These are phyloP conservation scores for Physcomitrellopsis africana DNA, from an alignment of 225 moss, liverwort and hornwort genomes.

Conservation along the genomic window DNA sequence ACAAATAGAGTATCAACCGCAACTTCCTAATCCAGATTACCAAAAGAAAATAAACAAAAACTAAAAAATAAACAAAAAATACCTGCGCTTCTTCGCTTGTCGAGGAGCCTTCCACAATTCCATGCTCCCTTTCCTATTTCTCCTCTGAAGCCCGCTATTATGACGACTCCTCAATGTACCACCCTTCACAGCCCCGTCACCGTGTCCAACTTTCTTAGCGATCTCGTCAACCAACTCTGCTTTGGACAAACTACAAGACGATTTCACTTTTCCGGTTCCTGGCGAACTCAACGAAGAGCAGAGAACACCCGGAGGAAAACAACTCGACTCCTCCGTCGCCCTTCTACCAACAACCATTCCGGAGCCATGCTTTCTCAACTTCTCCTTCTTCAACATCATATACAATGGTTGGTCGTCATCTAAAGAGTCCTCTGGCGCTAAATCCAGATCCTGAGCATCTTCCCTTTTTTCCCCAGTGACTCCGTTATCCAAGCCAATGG, in stretches of 20 bases:
- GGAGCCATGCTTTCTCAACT: conserved; percentile 43
- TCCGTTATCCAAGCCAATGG: conserved; percentile 18
- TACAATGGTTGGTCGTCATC: conserved; percentile 61
- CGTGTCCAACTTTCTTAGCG: conserved; percentile 33
- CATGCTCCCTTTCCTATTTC: conserved; percentile 46
- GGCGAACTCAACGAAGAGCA: conserved; percentile 31
- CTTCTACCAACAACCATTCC: conserved; percentile 36
- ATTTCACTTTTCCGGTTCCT: conserved; percentile 27
- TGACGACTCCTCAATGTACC: conserved; percentile 32
- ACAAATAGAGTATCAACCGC: too few relatives aligned
- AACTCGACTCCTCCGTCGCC: conserved; percentile 27
- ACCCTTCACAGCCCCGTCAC: conserved; percentile 31
- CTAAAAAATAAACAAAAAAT: conserved; percentile 10
- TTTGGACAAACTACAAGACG: conserved; percentile 3
- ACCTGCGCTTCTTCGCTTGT: conserved; percentile 62
- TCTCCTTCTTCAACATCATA: conserved; percentile 49
- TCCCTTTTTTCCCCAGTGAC: conserved; percentile 25
- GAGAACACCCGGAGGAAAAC: conserved; percentile 10
- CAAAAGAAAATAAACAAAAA: too few relatives aligned
- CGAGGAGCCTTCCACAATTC: conserved; percentile 56
- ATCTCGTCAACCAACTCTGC: conserved; percentile 37
- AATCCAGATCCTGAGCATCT: conserved; percentile 28
- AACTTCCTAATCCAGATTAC: too few relatives aligned
- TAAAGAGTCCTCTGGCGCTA: conserved; percentile 27
- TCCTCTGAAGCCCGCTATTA: conserved; percentile 40